Evolutionary conservation across 805 yeast species (phyloP), one percentile per base, ranked within the genome.

Genomic region (Geotrichum ghanense): DNA sequence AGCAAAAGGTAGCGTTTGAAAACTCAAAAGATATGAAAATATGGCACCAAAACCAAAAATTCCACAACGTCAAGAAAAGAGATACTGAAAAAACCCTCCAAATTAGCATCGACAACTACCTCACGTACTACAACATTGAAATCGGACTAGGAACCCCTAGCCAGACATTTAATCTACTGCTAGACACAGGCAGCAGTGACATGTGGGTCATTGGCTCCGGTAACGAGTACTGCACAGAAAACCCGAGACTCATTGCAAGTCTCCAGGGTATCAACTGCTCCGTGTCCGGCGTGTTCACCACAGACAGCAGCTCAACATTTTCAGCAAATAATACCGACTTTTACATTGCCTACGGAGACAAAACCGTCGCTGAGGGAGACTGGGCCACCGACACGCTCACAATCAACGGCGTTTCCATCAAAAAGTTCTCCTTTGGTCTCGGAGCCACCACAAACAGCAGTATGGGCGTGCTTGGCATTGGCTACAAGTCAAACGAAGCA

Each of bases 141-240:
- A 53, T 68, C 22, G 37, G 57, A 22, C 47, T 83, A 4, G 92
- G 92, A 9, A 74, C 85, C 0, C 71, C 77, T 3, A 55, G 63
- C 2, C 81, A 81, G 53, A 57, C 64, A 2, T 67, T 81, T 6
- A 66, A 66, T 2, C 77, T 80, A 9, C 62, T 77, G 44, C 63
- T 83, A 21, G 94, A 83, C 58, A 83, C 90, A 3, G 94, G 92
- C 2, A 81, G 89, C 0, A 72, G 83, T 1, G 92, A 83, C 58
- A 59, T 82, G 45, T 82, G 87, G 86, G 75, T 81, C 41, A 69
- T 74, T 55, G 63, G 67, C 23, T 51, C 70, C 1, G 55, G 63
- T 39, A 78, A 76, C 54, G 72, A 80, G 2, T 72, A 67, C 51
- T 65, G 64, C 51, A 53, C 56, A 46, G 49, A 25, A 45, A 52